Evolutionary conservation across 257 asterid genomes (phyloP).

Genomic region (Salvia splendens): DNA sequence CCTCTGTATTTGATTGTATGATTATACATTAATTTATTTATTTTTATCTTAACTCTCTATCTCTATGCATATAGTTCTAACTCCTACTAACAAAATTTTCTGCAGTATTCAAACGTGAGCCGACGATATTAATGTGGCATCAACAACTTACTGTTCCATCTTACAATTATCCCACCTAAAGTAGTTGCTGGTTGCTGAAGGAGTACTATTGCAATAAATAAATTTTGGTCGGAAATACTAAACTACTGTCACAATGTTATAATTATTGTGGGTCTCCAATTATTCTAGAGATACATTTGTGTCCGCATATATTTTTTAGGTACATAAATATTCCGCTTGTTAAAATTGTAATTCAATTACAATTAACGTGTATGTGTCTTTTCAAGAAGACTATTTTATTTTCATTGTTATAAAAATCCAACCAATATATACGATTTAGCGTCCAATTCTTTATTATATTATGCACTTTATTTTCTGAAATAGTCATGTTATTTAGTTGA

Average conservation of each 20-base stretch:
- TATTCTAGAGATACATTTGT: not conserved
- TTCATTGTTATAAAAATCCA: too few species aligned
- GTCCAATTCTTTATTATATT: not conserved
- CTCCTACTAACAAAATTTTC: too few species aligned
- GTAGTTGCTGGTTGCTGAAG: slow-evolving; percentile 31
- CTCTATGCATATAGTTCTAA: too few species aligned
- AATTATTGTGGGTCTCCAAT: slow-evolving; percentile 15
- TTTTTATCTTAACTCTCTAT: too few species aligned
- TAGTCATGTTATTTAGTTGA: too few species aligned
- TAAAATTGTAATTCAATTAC: not conserved
- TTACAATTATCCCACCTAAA: slow-evolving; percentile 33
- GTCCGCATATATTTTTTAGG: slow-evolving; percentile 2
- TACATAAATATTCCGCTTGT: not conserved
- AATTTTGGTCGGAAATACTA: slow-evolving; percentile 17
- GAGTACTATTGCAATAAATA: slow-evolving; percentile 28
- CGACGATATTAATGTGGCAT: slow-evolving; percentile 34
- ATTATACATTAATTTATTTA: too few species aligned
- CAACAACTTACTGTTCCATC: slow-evolving; percentile 23
- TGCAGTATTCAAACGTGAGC: slow-evolving; percentile 30
- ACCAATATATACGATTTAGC: not conserved
- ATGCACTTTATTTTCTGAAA: not conserved
- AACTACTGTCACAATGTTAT: slow-evolving; percentile 20
- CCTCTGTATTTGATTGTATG: too few species aligned
- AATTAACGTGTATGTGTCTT: not conserved
- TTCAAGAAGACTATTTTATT: not conserved